Percentiles rank a stretch among this genome's conserved stretches.
Evolutionary conservation across 768 basidiomycete species (phyloP).

Genomic region (Cytidiella melzeri): DNA sequence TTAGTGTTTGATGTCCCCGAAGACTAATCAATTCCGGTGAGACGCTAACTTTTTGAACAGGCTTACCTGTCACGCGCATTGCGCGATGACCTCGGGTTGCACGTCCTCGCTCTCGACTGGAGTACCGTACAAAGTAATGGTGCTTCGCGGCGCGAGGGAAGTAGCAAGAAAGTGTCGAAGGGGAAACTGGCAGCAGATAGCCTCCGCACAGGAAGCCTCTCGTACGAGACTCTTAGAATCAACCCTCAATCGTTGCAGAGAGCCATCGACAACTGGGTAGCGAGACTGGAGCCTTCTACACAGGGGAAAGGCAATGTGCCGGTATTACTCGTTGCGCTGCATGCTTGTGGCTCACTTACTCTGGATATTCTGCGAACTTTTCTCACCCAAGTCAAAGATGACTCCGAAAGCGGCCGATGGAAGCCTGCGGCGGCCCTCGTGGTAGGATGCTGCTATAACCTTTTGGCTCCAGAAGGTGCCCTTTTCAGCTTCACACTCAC

Average conservation of each 20-base stretch:
- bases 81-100: conserved; percentile 26
- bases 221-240: conserved; percentile 53
- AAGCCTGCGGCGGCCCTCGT: conserved; percentile 45
- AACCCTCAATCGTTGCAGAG: conserved; percentile 39
- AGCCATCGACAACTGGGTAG: conserved; percentile 50
- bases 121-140: conserved; percentile 54
- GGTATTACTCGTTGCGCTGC: conserved; percentile 61
- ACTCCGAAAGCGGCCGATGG: conserved; percentile 30
- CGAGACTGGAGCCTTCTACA: conserved; percentile 1
- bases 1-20: too few relatives aligned
- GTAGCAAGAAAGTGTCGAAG: conserved; percentile 15
- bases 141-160: conserved; percentile 40
- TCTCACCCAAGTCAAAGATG: conserved; percentile 4
- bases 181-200: conserved; percentile 6
- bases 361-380: conserved; percentile 55
- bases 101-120: conserved; percentile 64
- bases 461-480: conserved; percentile 49
- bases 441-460: conserved; percentile 79
- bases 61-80: conserved; percentile 58
- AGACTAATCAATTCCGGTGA: too few relatives aligned
- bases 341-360: conserved; percentile 73
- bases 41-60: conserved; percentile 24
- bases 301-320: conserved; percentile 24
- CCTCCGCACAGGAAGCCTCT: conserved; percentile 32
- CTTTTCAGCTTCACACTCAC: conserved; percentile 4